Evolutionary conservation across 768 basidiomycete genomes (phyloP), one percentile per base, ranked within the genome.

Genomic region (Hygrophoropsis aurantiaca): DNA sequence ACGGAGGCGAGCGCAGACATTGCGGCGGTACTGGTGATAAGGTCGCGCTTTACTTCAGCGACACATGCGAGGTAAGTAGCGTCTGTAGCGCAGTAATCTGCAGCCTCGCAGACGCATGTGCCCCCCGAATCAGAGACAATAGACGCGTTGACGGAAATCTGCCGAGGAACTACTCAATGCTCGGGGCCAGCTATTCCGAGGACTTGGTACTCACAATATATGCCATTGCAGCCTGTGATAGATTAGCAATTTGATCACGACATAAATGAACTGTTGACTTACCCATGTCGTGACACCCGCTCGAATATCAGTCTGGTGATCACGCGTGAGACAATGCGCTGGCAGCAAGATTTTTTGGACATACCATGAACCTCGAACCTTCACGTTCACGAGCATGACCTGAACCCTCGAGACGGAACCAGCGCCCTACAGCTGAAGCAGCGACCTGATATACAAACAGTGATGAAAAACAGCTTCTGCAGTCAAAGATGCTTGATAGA

Each of bases 121-220:
- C 90, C 91, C 38, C 90, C 91, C 1, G 85, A 77, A 55, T 84
- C 81, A 3, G 81, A 74, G 26, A 94, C 61, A 53, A 94, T 90
- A 13, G 84, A 72, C 5, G 90, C 87, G 58, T 94, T 94, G 58
- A 94, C 90, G 20, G 88, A 87, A 51, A 90, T 89, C 85, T 89
- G 20, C 18, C n/a, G 8, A 18, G 51, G 15, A 4, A 13, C 3
- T 26, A 18, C 25, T 23, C 11, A 42, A 52, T 49, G 43, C 52
- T 38, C 46, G 45, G 32, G 10, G 0, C n/a, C n/a, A n/a, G n/a
- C 18, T 19, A n/a, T 23, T 6, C 15, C 26, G 15, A 5, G 27
- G 27, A 41, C 5, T 24, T 47, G 44, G 35, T 18, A 58, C 81
- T 56, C 48, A 86, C 86, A 50, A 90, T 90, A 68, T 91, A 90